These are phyloP conservation scores for Teunomyces pallodes DNA, from an alignment of 805 yeast species.

Conservation along the genomic window DNA sequence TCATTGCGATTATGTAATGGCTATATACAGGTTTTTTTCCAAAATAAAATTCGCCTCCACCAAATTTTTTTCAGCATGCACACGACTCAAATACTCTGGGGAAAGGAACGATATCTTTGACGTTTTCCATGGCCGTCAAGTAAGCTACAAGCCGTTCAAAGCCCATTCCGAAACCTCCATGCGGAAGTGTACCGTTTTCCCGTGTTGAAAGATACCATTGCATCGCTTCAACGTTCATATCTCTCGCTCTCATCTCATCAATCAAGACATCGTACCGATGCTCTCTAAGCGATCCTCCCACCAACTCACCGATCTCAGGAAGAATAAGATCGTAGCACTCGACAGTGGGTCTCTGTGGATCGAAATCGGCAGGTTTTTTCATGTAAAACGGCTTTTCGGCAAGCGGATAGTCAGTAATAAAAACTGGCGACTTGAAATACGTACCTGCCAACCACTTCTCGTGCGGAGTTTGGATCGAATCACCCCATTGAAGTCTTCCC, in stretches of 20 bases:
- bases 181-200: slow-evolving; percentile 79
- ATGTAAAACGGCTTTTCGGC: slow-evolving; percentile 87
- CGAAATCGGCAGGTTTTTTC: slow-evolving; percentile 49
- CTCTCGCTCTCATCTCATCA: slow-evolving; percentile 48
- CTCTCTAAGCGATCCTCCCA: slow-evolving; percentile 94
- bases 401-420: slow-evolving; percentile 85
- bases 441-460: slow-evolving; percentile 86
- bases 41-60: too few relatives aligned
- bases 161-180: slow-evolving; percentile 97
- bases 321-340: slow-evolving; percentile 87
- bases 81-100: slow-evolving; percentile 61
- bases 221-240: slow-evolving; percentile 59
- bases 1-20: neutral
- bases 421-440: slow-evolving; percentile 69
- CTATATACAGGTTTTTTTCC: slow-evolving; percentile 1
- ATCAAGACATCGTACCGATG: slow-evolving; percentile 51
- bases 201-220: slow-evolving; percentile 81
- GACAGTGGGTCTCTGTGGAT: slow-evolving; percentile 52
- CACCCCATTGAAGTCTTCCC: slow-evolving; percentile 57
- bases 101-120: slow-evolving; percentile 84
- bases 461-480: slow-evolving; percentile 74
- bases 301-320: slow-evolving; percentile 90
- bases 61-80: slow-evolving; percentile 20
- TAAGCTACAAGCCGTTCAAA: slow-evolving; percentile 81
- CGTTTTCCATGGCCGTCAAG: slow-evolving; percentile 69